Percentiles rank a stretch among this genome's conserved stretches.
Evolutionary conservation across 371 early-diverging fungal species (phyloP).

Genomic region (Mucor indicus): DNA sequence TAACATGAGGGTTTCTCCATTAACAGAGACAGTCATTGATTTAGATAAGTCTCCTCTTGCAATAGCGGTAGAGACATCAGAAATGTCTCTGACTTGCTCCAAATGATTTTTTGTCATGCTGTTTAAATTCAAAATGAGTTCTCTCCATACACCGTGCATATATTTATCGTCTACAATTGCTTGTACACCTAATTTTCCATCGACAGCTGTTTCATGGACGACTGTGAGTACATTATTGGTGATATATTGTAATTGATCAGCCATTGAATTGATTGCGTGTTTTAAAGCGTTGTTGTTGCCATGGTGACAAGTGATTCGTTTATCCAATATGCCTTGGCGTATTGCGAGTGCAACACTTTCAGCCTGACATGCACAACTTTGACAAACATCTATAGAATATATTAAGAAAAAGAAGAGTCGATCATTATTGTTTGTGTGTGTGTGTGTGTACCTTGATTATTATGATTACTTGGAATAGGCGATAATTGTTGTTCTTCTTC

Average conservation of each 20-base stretch:
- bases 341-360: constrained; percentile 51
- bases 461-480: background rate
- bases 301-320: constrained; percentile 47
- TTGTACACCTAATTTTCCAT: constrained; percentile 65
- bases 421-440: no score
- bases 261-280: constrained; percentile 66
- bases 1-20: constrained; percentile 60
- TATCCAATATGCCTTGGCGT: constrained; percentile 42
- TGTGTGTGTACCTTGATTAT: background rate
- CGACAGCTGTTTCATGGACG: constrained; percentile 59
- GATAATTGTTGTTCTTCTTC: no score
- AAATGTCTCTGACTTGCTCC: constrained; percentile 67
- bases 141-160: constrained; percentile 71
- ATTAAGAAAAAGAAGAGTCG: no score
- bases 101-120: constrained; percentile 64
- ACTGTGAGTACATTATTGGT: constrained; percentile 57
- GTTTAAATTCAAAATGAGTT: constrained; percentile 67
- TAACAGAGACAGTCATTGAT: constrained; percentile 54
- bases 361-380: constrained; percentile 41
- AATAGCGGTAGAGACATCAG: constrained; percentile 62
- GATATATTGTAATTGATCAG: constrained; percentile 52
- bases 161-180: constrained; percentile 38
- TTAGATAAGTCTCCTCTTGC: constrained; percentile 65
- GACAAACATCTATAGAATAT: constrained; percentile 23
- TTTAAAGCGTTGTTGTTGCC: constrained; percentile 26